Evolutionary conservation across 345 rosid species (phyloP).

Genomic region (Laguncularia racemosa): DNA sequence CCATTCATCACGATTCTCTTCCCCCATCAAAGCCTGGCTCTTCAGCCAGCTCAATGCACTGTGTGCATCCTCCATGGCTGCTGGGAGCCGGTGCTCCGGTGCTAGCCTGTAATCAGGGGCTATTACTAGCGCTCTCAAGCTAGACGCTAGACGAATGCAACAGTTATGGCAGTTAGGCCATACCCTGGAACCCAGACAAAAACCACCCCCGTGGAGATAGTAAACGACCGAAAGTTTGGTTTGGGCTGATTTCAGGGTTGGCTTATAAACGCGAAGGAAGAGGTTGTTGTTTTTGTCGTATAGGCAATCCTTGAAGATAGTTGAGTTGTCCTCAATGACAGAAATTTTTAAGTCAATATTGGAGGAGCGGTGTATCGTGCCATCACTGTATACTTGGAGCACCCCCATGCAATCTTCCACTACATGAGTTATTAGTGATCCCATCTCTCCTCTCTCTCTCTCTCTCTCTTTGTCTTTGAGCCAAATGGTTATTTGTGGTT

Average conservation of each 20-base stretch:
- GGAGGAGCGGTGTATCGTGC: slow-evolving; percentile 28
- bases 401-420: slow-evolving; percentile 65
- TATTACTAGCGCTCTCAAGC: slow-evolving; percentile 48
- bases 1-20: slow-evolving; percentile 12
- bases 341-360: slow-evolving; percentile 2
- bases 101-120: slow-evolving; percentile 77
- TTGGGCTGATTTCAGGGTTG: slow-evolving; percentile 4
- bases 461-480: background rate
- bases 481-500: too few species aligned
- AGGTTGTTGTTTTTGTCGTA: slow-evolving; percentile 43
- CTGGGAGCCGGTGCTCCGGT: slow-evolving; percentile 77
- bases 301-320: slow-evolving; percentile 39
- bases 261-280: slow-evolving; percentile 64
- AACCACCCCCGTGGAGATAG: slow-evolving; percentile 83
- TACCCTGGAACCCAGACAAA: slow-evolving; percentile 63
- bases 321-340: background rate
- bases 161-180: slow-evolving; percentile 78
- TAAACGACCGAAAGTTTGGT: slow-evolving; percentile 28
- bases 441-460: slow-evolving; percentile 28
- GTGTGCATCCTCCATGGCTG: slow-evolving; percentile 57
- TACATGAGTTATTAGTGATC: slow-evolving; percentile 31
- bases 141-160: slow-evolving; percentile 52
- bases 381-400: slow-evolving; percentile 54
- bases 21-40: slow-evolving; percentile 33
- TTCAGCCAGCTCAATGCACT: slow-evolving; percentile 41